A percentile compares a stretch with the other conserved stretches of the same genome.
Evolutionary conservation across 2,329 filamentous ascomycete species (phyloP).

Genomic region (Proliferodiscus dingleyae): DNA sequence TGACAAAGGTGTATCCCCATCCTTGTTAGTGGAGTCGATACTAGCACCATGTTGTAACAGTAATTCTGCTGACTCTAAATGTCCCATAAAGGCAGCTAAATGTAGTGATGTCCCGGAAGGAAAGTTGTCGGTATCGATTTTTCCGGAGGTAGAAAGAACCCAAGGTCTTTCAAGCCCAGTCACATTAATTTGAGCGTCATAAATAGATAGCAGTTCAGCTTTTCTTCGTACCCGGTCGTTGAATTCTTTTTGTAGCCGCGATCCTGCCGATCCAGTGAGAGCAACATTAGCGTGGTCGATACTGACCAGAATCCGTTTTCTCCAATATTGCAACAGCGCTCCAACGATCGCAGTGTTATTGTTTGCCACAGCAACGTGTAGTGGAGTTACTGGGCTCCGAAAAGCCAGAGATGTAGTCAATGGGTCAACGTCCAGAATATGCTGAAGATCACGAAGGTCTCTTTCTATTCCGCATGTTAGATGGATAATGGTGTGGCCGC

Average conservation of each 20-base stretch:
- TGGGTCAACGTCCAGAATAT: neutral
- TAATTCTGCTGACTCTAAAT: neutral
- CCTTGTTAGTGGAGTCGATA: neutral
- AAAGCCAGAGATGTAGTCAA: neutral
- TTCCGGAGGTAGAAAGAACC: neutral
- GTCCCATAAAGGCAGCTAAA: neutral
- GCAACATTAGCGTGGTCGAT: too few species aligned
- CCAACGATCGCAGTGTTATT: neutral
- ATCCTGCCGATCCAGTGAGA: too few species aligned
- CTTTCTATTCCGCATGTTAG: neutral
- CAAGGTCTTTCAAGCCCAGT: neutral
- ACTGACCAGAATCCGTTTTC: neutral
- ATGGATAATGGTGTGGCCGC: neutral
- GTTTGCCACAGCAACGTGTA: neutral
- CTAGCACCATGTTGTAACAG: slow-evolving; percentile 1
- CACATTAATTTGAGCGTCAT: too few species aligned
- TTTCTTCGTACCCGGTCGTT: too few species aligned
- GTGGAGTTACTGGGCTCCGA: neutral
- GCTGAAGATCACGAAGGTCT: neutral
- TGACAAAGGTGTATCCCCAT: neutral
- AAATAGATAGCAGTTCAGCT: too few species aligned
- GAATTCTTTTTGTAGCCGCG: too few species aligned
- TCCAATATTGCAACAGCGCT: neutral
- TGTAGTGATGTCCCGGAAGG: neutral
- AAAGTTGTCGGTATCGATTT: neutral